Evolutionary conservation across 176 grass and related monocot species (phyloP).

Genomic region (Musa acuminata): DNA sequence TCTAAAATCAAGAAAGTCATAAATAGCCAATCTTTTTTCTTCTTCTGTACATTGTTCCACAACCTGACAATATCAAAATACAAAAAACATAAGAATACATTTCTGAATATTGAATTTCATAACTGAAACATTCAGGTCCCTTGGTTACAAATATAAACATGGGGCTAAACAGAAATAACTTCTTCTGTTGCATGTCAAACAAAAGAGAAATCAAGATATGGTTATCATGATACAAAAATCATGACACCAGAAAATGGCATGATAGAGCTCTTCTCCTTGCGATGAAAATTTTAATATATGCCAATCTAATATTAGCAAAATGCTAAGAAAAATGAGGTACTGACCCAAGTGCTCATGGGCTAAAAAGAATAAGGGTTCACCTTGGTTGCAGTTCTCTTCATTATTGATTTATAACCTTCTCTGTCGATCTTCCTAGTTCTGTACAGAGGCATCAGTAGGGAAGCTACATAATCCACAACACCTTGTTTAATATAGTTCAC

Average conservation of each 20-base stretch:
- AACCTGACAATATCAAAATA: slow-evolving; percentile 45
- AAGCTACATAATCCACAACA: slow-evolving; percentile 74
- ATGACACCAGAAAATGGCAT: background rate
- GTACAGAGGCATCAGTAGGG: slow-evolving; percentile 79
- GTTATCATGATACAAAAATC: background rate
- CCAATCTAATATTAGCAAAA: background rate
- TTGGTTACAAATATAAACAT: background rate
- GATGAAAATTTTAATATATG: background rate
- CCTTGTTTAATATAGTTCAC: slow-evolving; percentile 78
- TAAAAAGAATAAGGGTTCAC: slow-evolving; percentile 30
- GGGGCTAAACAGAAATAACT: background rate
- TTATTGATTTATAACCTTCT: slow-evolving; percentile 74
- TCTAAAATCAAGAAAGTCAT: slow-evolving; percentile 84
- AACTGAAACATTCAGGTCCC: background rate
- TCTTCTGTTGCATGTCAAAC: background rate
- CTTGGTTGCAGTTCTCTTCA: slow-evolving; percentile 95
- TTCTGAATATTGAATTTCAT: slow-evolving; percentile 1
- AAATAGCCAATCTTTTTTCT: slow-evolving; percentile 75
- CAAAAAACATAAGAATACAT: slow-evolving; percentile 19
- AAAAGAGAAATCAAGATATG: background rate
- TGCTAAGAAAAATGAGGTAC: background rate
- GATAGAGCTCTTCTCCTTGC: too few species aligned
- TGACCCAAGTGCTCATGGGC: slow-evolving; percentile 15
- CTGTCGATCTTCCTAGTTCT: slow-evolving; percentile 71
- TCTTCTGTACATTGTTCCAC: slow-evolving; percentile 73